phyloP scores from a whole-genome alignment of 2,329 filamentous ascomycete genomes.

The Venturia nashicola region DNA sequence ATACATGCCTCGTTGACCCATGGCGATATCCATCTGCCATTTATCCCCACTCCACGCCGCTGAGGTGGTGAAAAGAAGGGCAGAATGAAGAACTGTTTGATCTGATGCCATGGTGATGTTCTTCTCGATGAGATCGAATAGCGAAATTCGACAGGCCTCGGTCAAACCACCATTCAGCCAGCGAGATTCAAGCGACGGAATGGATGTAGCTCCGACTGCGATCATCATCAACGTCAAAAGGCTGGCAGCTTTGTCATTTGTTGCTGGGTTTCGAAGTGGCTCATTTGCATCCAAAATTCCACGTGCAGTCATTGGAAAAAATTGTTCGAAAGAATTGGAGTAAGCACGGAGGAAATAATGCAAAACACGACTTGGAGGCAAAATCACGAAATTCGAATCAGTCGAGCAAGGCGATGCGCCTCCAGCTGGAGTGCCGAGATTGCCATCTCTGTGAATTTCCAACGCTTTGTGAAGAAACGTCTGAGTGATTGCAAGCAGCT shows the following conservation, averaged over 20 bases:
- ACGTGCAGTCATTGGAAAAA: conserved; percentile 50
- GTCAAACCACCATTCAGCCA: conserved; percentile 54
- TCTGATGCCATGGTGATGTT: conserved; percentile 57
- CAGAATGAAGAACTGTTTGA: conserved; percentile 50
- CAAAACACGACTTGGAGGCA: conserved; percentile 53
- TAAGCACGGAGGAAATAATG: conserved; percentile 57
- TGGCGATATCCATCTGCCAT: conserved; percentile 66
- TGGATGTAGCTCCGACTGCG: conserved; percentile 55
- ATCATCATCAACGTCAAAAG: conserved; percentile 60
- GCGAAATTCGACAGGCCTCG: conserved; percentile 58
- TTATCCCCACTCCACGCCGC: conserved; percentile 66
- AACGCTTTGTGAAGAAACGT: conserved; percentile 59
- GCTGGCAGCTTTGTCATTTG: conserved; percentile 52
- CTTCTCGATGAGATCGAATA: conserved; percentile 61
- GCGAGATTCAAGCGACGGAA: conserved; percentile 51
- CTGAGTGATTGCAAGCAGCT: conserved; percentile 60
- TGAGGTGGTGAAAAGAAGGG: conserved; percentile 54
- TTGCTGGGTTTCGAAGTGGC: conserved; percentile 41
- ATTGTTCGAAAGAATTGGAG: conserved; percentile 52
- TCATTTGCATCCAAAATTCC: conserved; percentile 54
- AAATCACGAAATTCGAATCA: conserved; percentile 50
- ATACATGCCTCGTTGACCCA: conserved; percentile 64
- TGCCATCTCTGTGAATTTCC: conserved; percentile 49
- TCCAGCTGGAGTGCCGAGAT: conserved; percentile 24
- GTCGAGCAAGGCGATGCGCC: conserved; percentile 36